A percentile compares a stretch with the other conserved stretches of the same genome.
phyloP scores from a whole-genome alignment of 352 stramenopile genomes.

The Thalassiosira pacifica region DNA sequence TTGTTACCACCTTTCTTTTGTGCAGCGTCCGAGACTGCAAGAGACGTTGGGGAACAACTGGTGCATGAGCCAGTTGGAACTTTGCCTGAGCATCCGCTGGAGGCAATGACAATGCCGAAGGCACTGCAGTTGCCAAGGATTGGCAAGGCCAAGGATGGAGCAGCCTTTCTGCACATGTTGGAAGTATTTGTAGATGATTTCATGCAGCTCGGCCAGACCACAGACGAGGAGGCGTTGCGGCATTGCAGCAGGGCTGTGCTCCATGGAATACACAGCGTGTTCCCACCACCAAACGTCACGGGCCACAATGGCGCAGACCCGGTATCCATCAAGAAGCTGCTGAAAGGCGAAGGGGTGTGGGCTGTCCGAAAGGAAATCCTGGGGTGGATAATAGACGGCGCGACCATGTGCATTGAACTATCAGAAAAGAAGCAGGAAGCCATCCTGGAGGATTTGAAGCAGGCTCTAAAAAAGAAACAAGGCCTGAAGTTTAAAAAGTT shows the following conservation, averaged over 20 bases:
- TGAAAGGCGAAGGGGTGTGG: constrained; percentile 1
- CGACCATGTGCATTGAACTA: neutral
- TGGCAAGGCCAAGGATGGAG: neutral
- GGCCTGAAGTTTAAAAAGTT: constrained; percentile 15
- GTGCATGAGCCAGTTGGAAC: constrained; percentile 15
- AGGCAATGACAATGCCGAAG: neutral
- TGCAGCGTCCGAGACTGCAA: constrained; percentile 39
- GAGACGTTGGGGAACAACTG: constrained; percentile 39
- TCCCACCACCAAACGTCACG: neutral
- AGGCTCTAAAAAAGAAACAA: neutral
- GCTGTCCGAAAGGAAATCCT: constrained; percentile 33
- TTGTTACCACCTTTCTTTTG: constrained; percentile 50
- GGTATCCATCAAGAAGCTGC: constrained; percentile 20
- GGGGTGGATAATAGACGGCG: constrained; percentile 26
- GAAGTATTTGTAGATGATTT: constrained; percentile 54
- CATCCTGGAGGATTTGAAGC: constrained; percentile 11
- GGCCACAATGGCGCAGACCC: constrained; percentile 8
- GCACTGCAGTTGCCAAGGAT: too few species aligned
- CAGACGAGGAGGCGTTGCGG: neutral
- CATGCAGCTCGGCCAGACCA: constrained; percentile 14
- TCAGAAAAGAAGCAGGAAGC: neutral
- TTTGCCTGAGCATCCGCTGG: constrained; percentile 14
- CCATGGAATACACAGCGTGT: constrained; percentile 31
- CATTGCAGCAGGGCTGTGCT: too few species aligned
- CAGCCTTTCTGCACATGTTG: constrained; percentile 18